phyloP scores from a whole-genome alignment of 2,329 filamentous ascomycete species.

The Cryphonectria nitschkei region DNA sequence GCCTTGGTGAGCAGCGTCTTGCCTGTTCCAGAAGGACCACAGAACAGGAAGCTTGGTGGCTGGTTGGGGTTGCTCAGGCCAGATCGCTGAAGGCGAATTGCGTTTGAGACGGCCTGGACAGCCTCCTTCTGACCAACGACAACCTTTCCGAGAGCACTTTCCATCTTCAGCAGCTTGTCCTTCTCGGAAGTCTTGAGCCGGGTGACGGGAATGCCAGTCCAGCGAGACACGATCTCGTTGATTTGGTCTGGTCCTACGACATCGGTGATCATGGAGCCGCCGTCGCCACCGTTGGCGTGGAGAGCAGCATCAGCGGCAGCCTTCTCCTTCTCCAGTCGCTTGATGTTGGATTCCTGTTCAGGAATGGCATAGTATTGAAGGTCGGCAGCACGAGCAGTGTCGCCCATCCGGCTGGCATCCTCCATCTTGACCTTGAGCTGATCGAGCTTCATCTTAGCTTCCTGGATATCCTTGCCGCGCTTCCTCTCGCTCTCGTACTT shows the following conservation, averaged over 20 bases:
- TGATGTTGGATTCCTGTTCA: conserved; percentile 82
- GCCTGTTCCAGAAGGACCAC: conserved; percentile 95
- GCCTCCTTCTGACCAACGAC: conserved; percentile 96
- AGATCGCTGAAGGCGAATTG: conserved; percentile 92
- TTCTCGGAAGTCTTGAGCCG: conserved; percentile 93
- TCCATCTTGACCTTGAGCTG: conserved; percentile 88
- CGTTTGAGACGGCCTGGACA: conserved; percentile 89
- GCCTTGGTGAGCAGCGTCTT: conserved; percentile 98
- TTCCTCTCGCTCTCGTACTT: conserved; percentile 95
- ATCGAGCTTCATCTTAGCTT: conserved; percentile 94
- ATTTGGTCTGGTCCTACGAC: conserved; percentile 96
- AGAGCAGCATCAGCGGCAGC: conserved; percentile 74
- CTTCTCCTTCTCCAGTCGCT: conserved; percentile 79
- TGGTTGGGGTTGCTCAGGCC: conserved; percentile 95
- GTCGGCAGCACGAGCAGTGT: conserved; percentile 87
- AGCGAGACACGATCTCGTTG: conserved; percentile 95
- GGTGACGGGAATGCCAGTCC: conserved; percentile 98
- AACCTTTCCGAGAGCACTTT: conserved; percentile 78
- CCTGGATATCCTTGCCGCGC: conserved; percentile 88
- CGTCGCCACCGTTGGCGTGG: conserved; percentile 58
- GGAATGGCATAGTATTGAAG: conserved; percentile 97
- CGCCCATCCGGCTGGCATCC: conserved; percentile 85
- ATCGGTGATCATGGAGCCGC: conserved; percentile 81
- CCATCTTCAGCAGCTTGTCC: conserved; percentile 98
- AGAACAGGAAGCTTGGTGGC: conserved; percentile 97